Conservation (phyloP, 768 basidiomycete genomes). For the Phlebiopsis gigantea region DNA sequence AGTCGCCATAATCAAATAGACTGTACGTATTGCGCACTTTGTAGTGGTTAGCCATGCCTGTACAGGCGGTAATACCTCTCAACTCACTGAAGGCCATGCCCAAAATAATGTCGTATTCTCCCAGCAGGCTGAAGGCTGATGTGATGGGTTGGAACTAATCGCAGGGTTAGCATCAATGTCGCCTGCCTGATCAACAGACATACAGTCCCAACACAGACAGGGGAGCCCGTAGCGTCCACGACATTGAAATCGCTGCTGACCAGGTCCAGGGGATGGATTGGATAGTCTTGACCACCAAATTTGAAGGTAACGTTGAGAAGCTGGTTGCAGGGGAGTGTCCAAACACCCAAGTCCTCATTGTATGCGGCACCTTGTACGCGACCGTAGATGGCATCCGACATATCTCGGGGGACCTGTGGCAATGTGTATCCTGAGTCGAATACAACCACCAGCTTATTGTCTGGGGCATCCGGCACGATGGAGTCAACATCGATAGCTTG, state of each 20-base stretch:
- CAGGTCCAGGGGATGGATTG: slow-evolving; percentile 70
- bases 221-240: slow-evolving; percentile 41
- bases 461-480: slow-evolving; percentile 63
- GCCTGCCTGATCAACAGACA: slow-evolving; percentile 22
- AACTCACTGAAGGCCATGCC: slow-evolving; percentile 77
- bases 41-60: slow-evolving; percentile 3
- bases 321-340: slow-evolving; percentile 74
- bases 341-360: slow-evolving; percentile 47
- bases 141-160: slow-evolving; percentile 78
- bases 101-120: slow-evolving; percentile 78
- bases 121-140: slow-evolving; percentile 69
- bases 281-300: slow-evolving; percentile 64
- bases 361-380: slow-evolving; percentile 70
- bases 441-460: slow-evolving; percentile 62
- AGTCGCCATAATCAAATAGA: slow-evolving; percentile 67
- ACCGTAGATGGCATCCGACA: slow-evolving; percentile 78
- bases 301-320: slow-evolving; percentile 65
- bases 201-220: slow-evolving; percentile 65
- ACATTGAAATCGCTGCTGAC: slow-evolving; percentile 54
- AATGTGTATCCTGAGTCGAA: slow-evolving; percentile 51
- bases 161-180: slow-evolving; percentile 2
- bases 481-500: slow-evolving; percentile 53
- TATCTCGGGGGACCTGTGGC: slow-evolving; percentile 67
- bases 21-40: slow-evolving; percentile 74
- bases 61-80: background rate